Evolutionary conservation across 2,329 filamentous ascomycete genomes (phyloP), one percentile per base, ranked within the genome.

Genomic region (Cephalotrichum gorgonifer): DNA sequence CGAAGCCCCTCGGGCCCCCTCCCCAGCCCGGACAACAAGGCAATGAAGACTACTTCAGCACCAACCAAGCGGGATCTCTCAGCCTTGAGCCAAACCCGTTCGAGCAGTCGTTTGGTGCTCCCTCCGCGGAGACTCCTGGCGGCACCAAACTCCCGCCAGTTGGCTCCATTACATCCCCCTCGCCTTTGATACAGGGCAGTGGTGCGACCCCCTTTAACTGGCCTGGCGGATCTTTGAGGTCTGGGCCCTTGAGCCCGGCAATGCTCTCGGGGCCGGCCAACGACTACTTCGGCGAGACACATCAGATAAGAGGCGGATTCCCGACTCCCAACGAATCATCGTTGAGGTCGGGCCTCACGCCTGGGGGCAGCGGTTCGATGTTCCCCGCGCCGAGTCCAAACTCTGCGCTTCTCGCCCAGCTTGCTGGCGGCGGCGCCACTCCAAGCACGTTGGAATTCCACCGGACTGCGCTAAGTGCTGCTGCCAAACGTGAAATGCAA

Each of bases 281-380:
- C 64, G 89, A 96, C 63, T 97, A 96, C 69, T 95, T 96, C 62
- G 78, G 79, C 56, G 88, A 95, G 59, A 83, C 83, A 17, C 80
- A 84, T 61, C 85, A 79, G 52, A 74, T 95, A 54, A 81, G 86
- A 55, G 83, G 88, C 57, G 86, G 87, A 48, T 95, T 95, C 61
- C 88, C 89, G 4, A 97, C 93, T 4, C 91, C 91, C 1, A 96
- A 96, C 79, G 93, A 98, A 69, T 97, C 91, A 7, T 94, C 88
- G 3, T 72, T 97, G 47, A 79, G 93, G 52, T 93, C 89, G 52
- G 93, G 93, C 50, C 70, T 97, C 56, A 97, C 93, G 48, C 93
- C 93, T 44, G 93, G 93, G 52, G 91, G 91, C 56, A 89, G 90
- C 63, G 91, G 90, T 58, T 95, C 90, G 58, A 97, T 97, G 88